A percentile compares a stretch with the other conserved stretches of the same genome.
Evolutionary conservation across 352 stramenopile species (phyloP).

Genomic region (Pythium aristosporum): DNA sequence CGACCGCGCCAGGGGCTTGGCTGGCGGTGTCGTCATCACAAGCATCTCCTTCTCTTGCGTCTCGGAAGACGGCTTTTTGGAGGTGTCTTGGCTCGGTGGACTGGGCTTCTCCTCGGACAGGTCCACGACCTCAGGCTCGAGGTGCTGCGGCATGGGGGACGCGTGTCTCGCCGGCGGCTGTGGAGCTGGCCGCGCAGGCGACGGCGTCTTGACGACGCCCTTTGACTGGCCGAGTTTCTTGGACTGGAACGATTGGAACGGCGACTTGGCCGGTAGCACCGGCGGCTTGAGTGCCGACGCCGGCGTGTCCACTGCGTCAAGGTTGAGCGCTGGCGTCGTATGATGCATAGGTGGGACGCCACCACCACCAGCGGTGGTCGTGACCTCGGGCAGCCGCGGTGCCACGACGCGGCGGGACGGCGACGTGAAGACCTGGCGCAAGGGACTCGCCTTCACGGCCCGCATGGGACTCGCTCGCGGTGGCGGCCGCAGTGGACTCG

Average conservation of each 20-base stretch:
- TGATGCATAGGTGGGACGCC: constrained; percentile 34
- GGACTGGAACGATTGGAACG: constrained; percentile 80
- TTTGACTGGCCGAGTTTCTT: constrained; percentile 54
- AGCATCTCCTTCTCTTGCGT: background rate
- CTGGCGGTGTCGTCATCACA: constrained; percentile 20
- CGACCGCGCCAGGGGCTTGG: constrained; percentile 47
- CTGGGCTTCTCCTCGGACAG: constrained; percentile 22
- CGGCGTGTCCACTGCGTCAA: constrained; percentile 13
- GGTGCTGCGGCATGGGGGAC: constrained; percentile 7
- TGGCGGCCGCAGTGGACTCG: constrained; percentile 21
- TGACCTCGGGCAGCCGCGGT: constrained; percentile 19
- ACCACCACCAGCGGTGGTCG: background rate
- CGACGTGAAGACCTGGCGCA: constrained; percentile 27
- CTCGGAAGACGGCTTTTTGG: background rate
- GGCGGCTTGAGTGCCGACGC: constrained; percentile 19
- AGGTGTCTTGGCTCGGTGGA: background rate
- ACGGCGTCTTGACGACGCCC: constrained; percentile 21
- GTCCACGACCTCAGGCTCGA: constrained; percentile 15
- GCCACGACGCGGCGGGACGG: constrained; percentile 19
- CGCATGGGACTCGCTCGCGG: constrained; percentile 21
- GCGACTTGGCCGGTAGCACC: constrained; percentile 52
- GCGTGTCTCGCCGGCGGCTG: constrained; percentile 12
- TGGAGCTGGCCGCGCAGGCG: constrained; percentile 10
- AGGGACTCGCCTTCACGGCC: constrained; percentile 16
- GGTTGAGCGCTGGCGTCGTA: constrained; percentile 28